Percentiles rank a stretch among this genome's conserved stretches.
Conservation (phyloP, 2,329 filamentous ascomycete species). For the Penicillium freii region DNA sequence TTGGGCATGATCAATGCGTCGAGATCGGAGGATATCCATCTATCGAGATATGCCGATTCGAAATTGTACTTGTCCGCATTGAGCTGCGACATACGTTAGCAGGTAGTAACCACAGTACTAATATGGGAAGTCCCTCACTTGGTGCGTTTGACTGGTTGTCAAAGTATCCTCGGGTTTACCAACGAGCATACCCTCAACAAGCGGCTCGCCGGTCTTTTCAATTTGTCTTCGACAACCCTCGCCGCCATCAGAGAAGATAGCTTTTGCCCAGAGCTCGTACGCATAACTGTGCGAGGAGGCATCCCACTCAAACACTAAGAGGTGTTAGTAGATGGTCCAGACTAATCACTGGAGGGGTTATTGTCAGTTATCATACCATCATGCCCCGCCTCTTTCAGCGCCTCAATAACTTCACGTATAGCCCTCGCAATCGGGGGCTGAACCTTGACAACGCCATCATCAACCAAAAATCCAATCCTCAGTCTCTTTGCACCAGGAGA, state of each 20-base stretch:
- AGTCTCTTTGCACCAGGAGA: conserved; percentile 44
- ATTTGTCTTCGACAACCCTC: conserved; percentile 30
- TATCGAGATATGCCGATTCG: conserved; percentile 29
- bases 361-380: conserved; percentile 43
- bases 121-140: conserved; percentile 16
- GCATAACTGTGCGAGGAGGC: conserved; percentile 28
- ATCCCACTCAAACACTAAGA: conserved; percentile 35
- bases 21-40: conserved; percentile 31
- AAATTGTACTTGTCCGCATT: conserved; percentile 31
- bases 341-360: accelerated
- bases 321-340: background rate
- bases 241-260: conserved; percentile 35
- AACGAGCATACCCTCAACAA: conserved; percentile 38
- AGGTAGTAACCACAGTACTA: background rate
- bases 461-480: conserved; percentile 60
- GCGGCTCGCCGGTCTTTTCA: conserved; percentile 32
- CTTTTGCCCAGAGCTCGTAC: conserved; percentile 35
- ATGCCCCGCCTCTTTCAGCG: conserved; percentile 56
- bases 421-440: conserved; percentile 61
- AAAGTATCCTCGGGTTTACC: conserved; percentile 30
- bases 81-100: conserved; percentile 16
- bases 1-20: conserved; percentile 37
- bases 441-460: conserved; percentile 60
- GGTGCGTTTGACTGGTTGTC: conserved; percentile 26
- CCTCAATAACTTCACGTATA: conserved; percentile 53